Percentiles rank a stretch among this genome's conserved stretches.
phyloP scores from a whole-genome alignment of 2,329 filamentous ascomycete genomes.

The Drechmeria coniospora region DNA sequence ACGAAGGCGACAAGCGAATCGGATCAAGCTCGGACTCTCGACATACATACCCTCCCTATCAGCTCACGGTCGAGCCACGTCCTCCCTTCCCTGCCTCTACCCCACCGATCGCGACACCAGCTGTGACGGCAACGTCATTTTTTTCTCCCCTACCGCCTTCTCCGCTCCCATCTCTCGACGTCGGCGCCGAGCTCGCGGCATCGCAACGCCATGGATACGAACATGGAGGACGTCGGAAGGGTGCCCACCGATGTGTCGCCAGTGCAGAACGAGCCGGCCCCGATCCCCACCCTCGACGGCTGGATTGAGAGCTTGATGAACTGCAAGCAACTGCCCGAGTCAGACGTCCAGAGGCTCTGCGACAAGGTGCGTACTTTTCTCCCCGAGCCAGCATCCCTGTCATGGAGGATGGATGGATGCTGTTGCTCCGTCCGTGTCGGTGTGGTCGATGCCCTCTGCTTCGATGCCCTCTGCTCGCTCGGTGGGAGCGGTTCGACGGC shows the following conservation, averaged over 20 bases:
- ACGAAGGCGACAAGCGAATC: too few species aligned
- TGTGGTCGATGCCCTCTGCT: too few species aligned
- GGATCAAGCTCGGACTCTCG: too few species aligned
- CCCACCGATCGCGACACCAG: slow-evolving; percentile 7
- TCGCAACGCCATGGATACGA: slow-evolving; percentile 62
- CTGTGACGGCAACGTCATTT: slow-evolving; percentile 16
- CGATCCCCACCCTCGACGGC: slow-evolving; percentile 84
- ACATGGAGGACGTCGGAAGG: slow-evolving; percentile 96
- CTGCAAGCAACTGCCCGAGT: slow-evolving; percentile 94
- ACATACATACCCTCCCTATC: too few species aligned
- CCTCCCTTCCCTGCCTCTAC: slow-evolving; percentile 4
- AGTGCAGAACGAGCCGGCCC: slow-evolving; percentile 60
- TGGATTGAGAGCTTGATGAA: slow-evolving; percentile 98
- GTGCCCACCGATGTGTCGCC: slow-evolving; percentile 66
- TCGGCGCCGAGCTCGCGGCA: slow-evolving; percentile 7
- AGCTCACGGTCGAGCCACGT: too few species aligned
- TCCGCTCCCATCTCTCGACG: slow-evolving; percentile 8
- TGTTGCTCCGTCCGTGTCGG: too few species aligned
- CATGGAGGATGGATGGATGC: too few species aligned
- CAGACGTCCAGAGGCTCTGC: slow-evolving; percentile 90
- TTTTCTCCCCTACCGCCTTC: slow-evolving; percentile 12
- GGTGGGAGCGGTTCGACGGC: too few species aligned
- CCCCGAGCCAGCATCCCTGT: too few species aligned
- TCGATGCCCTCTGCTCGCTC: too few species aligned
- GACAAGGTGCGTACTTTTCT: slow-evolving; percentile 58